Evolutionary conservation across 495 filamentous ascomycete genomes (phyloP), one percentile per base, ranked within the genome.

Genomic region (Hypoxylon lenormandii): DNA sequence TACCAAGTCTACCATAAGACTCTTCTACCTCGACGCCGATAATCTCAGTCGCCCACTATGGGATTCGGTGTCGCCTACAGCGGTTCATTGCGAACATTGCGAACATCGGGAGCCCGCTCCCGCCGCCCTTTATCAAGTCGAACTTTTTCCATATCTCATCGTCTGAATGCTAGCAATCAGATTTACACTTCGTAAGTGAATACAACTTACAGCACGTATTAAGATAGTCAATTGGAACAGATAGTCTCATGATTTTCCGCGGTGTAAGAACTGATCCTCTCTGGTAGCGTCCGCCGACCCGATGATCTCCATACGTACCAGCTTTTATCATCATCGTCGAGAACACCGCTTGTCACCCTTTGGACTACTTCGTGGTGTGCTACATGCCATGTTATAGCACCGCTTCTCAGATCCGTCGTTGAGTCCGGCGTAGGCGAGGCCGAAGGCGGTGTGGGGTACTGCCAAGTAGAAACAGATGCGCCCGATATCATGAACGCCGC

Each of bases 291-390:
- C 59, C 87, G 89, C 40, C 81, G 80, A 36, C 79, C 82, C n/a
- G 79, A 85, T 54, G 86, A 90, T 64, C 83, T 91, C 61, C 75
- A 86, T 71, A 87, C 81, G 37, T 84, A 89, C 60, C 82, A 84
- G 16, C 80, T 88, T 43, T 77, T 89, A 43, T 86, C 87, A 0
- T 82, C 88, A 1, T 82, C 84, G n/a, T 78, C 80, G 7, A 77
- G 82, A 18, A 81, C 77, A n/a, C 86, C 89, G 5, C 78, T 92
- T 5, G 79, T 92, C 30, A 91, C 90, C 0, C 77, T 91, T 12
- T 92, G 89, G 90, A 90, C 87, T 0, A 83, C 90, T 0, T 87
- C 85, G 7, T 91, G 83, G 76, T 91, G 88, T 74, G 73, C 82
- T 6, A 85, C 84, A 7, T 92, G 89, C 76, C 79, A 78, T 22